Conservation (phyloP, 2,329 filamentous ascomycete species). For the Monilinia fructicola region DNA sequence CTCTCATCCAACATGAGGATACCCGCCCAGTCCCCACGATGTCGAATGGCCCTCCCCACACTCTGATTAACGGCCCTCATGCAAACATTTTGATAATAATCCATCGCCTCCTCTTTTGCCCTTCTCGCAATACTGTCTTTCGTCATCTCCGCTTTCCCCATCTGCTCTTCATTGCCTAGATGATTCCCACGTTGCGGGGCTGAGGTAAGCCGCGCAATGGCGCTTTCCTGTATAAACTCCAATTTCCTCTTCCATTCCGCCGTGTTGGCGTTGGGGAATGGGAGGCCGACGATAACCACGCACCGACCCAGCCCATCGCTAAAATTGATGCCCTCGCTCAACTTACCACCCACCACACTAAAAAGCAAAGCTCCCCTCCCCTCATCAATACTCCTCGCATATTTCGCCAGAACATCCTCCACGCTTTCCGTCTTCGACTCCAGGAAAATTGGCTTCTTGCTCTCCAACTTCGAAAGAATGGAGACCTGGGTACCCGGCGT, state of each 20-base stretch:
- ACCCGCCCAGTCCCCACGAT: constrained; percentile 83
- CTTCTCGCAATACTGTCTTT: constrained; percentile 43
- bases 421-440: constrained; percentile 50
- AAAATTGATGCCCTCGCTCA: constrained; percentile 98
- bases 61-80: constrained; percentile 98
- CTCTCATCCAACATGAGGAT: constrained; percentile 83
- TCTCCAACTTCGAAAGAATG: constrained; percentile 59
- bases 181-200: background rate
- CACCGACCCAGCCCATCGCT: constrained; percentile 85
- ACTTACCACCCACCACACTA: constrained; percentile 88
- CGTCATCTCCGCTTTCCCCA: constrained; percentile 28
- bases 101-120: constrained; percentile 61
- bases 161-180: constrained; percentile 8
- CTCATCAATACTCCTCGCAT: constrained; percentile 64
- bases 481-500: constrained; percentile 37
- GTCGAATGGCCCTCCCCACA: constrained; percentile 87
- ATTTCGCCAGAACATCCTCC: constrained; percentile 70
- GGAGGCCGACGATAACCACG: constrained; percentile 87
- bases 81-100: constrained; percentile 91
- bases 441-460: constrained; percentile 62
- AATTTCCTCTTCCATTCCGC: constrained; percentile 93
- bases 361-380: constrained; percentile 75
- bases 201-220: constrained; percentile 42
- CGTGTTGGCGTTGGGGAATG: constrained; percentile 86
- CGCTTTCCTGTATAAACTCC: constrained; percentile 73